Base-by-base conservation (phyloP, 2,329 filamentous ascomycete species). In the Cylindrodendrum hubeiense region DNA sequence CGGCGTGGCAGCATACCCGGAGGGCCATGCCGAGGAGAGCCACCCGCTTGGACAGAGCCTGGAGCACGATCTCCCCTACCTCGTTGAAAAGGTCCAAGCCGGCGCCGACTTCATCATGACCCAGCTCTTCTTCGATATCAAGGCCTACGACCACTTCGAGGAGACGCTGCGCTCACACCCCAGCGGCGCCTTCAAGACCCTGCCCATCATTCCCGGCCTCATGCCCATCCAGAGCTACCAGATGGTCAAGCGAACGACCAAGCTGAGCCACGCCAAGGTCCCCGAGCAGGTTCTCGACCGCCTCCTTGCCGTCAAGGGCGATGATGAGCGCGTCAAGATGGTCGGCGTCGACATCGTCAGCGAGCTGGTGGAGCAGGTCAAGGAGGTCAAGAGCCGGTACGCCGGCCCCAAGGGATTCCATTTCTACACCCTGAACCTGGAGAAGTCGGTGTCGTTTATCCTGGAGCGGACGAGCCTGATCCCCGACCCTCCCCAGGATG, bases 51-150 rank as follows among this genome's bases (percentile, higher is more conserved):
- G 85, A 26, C 89, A 91, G 80, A 89, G 86, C 70, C 75, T 90
- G 39, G 93, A 97, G 74, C 87, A 92, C 67, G 96, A 99, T 80
- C 81, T 99, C 64, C 93, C 95, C 1, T 97, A 92, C 75, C 85
- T 99, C 58, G 89, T 97, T 12, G 94, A 97, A 71, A 99, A 99
- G 85, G 92, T 91, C 1, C 86, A 91, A 72, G 96, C 96, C 4
- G 96, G 96, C 1, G 96, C 95, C 54, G 95, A 98, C 81, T 99
- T 99, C 77, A 92, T 99, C 80, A 97, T 99, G 93, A 98, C 96
- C 1, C 96, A 99, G 79, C 86, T 99, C 9, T 98, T 98, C 80
- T 99, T 97, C 79, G 94, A 98, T 76, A 87, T 94, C 24, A 86
- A 92, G 4, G 93, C 93, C 19, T 99, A 97, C 77, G 87, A 90